Evolutionary conservation across 768 basidiomycete species (phyloP).

Genomic region (Trametes elegans): DNA sequence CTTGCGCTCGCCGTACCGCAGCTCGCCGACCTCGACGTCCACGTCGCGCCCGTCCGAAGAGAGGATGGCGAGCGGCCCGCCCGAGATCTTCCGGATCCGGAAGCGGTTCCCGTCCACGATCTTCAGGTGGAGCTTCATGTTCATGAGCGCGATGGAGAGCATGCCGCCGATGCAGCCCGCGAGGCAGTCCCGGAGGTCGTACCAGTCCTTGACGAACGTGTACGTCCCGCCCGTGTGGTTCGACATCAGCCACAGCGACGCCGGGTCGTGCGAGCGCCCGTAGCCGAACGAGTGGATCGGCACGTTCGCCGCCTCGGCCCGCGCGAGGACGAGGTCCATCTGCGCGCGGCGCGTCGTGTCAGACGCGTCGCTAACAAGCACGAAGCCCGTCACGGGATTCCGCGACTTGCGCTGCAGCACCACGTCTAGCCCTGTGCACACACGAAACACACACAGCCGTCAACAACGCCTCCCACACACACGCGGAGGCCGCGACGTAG

Average conservation of each 20-base stretch:
- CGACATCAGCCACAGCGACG: constrained; percentile 97
- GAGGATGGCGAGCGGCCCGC: constrained; percentile 83
- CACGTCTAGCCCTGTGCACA: constrained; percentile 89
- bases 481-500: neutral
- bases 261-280: constrained; percentile 95
- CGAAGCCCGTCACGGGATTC: constrained; percentile 87
- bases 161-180: constrained; percentile 95
- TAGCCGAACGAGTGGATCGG: constrained; percentile 98
- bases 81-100: constrained; percentile 92
- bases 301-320: constrained; percentile 93
- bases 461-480: neutral
- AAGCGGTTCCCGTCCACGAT: constrained; percentile 89
- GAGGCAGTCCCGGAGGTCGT: constrained; percentile 88
- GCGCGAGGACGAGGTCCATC: constrained; percentile 97
- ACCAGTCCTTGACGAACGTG: constrained; percentile 98
- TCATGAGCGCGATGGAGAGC: constrained; percentile 90
- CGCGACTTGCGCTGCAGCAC: constrained; percentile 92
- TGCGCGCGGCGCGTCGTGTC: constrained; percentile 92
- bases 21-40: constrained; percentile 91
- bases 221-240: constrained; percentile 98
- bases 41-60: constrained; percentile 92
- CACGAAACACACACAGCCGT: neutral
- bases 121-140: constrained; percentile 95
- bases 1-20: constrained; percentile 94
- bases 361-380: constrained; percentile 89